Conservation (phyloP, 495 filamentous ascomycete species). For the Parachaetomium inaequale region DNA sequence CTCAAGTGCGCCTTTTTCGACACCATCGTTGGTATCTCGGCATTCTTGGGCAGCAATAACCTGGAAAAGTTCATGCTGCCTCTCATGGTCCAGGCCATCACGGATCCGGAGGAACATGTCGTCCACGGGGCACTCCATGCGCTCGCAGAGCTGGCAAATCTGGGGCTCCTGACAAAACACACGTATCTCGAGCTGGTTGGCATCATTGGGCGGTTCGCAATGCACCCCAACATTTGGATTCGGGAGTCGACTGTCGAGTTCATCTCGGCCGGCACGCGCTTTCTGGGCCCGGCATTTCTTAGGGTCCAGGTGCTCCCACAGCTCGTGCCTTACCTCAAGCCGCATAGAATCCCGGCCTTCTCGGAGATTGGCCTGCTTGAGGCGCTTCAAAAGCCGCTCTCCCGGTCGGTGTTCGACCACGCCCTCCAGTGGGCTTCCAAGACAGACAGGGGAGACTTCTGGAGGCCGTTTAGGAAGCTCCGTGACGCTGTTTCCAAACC, state of each 20-base stretch:
- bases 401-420: conserved; percentile 75
- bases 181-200: conserved; percentile 85
- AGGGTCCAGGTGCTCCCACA: conserved; percentile 79
- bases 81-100: conserved; percentile 93
- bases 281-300: conserved; percentile 75
- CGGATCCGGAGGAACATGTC: conserved; percentile 92
- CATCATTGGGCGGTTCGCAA: conserved; percentile 73
- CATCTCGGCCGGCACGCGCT: conserved; percentile 68
- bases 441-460: conserved; percentile 74
- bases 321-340: conserved; percentile 77
- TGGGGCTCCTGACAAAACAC: conserved; percentile 80
- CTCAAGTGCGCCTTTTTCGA: conserved; percentile 96
- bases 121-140: conserved; percentile 87
- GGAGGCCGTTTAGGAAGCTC: conserved; percentile 67
- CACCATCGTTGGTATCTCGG: conserved; percentile 87
- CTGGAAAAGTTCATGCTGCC: conserved; percentile 95
- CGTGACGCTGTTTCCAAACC: conserved; percentile 63
- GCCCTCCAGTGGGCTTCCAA: conserved; percentile 83
- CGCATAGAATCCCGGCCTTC: conserved; percentile 54
- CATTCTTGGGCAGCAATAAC: conserved; percentile 80
- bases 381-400: conserved; percentile 77
- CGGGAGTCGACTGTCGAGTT: conserved; percentile 83
- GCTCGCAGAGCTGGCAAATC: conserved; percentile 80
- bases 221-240: conserved; percentile 95
- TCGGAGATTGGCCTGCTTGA: conserved; percentile 74